Percentiles rank a stretch among this genome's conserved stretches.
Evolutionary conservation across 306 rosid species (phyloP).

Genomic region (Sophora flavescens): DNA sequence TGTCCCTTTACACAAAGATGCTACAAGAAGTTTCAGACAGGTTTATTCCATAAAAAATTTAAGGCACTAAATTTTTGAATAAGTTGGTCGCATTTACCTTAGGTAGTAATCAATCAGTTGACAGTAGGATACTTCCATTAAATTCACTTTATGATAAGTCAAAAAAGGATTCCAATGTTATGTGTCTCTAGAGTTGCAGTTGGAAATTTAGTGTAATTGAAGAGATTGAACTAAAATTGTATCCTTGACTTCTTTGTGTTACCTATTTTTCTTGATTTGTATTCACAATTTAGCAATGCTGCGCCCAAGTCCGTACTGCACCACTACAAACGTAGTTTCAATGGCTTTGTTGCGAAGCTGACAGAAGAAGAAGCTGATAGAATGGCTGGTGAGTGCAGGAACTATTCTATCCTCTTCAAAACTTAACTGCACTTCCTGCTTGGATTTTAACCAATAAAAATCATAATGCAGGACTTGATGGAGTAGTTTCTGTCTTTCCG

Average conservation of each 20-base stretch:
- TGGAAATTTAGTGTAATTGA: neutral
- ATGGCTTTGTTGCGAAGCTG: slow-evolving; percentile 53
- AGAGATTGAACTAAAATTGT: neutral
- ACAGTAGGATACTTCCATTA: neutral
- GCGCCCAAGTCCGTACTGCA: slow-evolving; percentile 42
- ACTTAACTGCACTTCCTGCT: neutral
- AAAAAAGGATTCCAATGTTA: slow-evolving; percentile 1
- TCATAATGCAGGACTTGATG: slow-evolving; percentile 46
- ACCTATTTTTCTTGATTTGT: neutral
- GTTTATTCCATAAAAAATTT: slow-evolving; percentile 33
- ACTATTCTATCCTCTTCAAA: neutral
- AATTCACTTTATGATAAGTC: neutral
- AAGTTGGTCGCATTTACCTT: neutral
- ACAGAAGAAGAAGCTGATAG: slow-evolving; percentile 51
- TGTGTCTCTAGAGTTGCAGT: neutral
- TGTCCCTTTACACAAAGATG: slow-evolving; percentile 44
- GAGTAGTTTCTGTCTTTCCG: slow-evolving; percentile 66
- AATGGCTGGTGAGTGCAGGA: slow-evolving; percentile 41
- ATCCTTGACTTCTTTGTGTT: neutral
- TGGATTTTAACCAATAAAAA: slow-evolving; percentile 5
- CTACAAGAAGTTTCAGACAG: slow-evolving; percentile 50
- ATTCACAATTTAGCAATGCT: slow-evolving; percentile 22
- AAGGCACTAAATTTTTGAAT: neutral
- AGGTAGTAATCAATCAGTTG: neutral
- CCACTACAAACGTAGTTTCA: slow-evolving; percentile 57